Base-by-base conservation (phyloP, 2,329 filamentous ascomycete genomes). In the Xylariales sp. region DNA sequence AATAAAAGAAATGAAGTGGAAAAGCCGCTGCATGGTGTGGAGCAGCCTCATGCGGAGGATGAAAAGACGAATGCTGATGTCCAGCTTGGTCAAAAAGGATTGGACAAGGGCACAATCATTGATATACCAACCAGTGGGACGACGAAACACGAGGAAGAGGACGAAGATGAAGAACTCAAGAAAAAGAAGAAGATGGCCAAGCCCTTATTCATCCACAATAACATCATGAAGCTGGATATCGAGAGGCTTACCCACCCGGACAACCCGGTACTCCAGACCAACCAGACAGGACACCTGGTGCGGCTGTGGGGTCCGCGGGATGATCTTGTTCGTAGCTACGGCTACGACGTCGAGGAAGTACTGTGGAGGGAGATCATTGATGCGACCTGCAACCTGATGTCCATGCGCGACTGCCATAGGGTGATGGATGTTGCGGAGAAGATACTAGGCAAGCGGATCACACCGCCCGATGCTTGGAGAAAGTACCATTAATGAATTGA, bases 121-220 rank as follows among this genome's bases (percentile, higher is more conserved):
- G 28, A 30, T 15, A 10, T 7, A 10, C 7, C 28, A 10, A 15
- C 14, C 8, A 25, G n/a, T n/a, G 8, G 23, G 8, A 25, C 23
- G 8, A 25, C n/a, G 23, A 25, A 25, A 8, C 8, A 25, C 8
- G 23, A n/a, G n/a, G n/a, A 8, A n/a, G 23, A 25, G n/a, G 23
- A 25, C n/a, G 29, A 30, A 12, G 8, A 11, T 30, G 29, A 15
- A 7, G 15, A 30, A 30, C 11, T 15, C 8, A 8, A 12, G 29
- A 31, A 21, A 10, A 29, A 19, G 7, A 29, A 29, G 5, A 24
- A 29, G 15, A n/a, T 15, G 16, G 32, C 27, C 13, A 24, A n/a
- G 18, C 33, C 39, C 7, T 37, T 37, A 3, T 41, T 41, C 29
- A 37, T 41, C 23, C 39, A 37, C 17, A 28, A 27, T n/a, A 41